Conservation (phyloP, 1,284 basidiomycete genomes). For the Moniliella sp. region DNA sequence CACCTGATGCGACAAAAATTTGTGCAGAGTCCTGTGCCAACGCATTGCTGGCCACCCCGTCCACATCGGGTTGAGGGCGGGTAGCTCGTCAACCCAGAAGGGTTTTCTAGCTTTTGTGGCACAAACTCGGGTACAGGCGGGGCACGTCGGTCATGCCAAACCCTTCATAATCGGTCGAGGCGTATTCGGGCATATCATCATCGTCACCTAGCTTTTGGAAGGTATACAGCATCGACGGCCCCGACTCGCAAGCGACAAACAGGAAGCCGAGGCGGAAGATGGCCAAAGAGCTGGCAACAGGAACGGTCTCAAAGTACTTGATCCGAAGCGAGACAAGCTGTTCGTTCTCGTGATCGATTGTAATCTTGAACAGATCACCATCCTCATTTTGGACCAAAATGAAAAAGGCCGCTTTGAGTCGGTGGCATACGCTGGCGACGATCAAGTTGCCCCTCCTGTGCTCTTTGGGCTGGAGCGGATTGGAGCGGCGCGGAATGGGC, state of each 20-base stretch:
- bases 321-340: slow-evolving; percentile 23
- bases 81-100: slow-evolving; percentile 19
- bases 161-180: slow-evolving; percentile 14
- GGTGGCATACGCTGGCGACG: slow-evolving; percentile 27
- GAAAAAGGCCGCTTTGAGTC: slow-evolving; percentile 31
- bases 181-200: slow-evolving; percentile 23
- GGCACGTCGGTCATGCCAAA: slow-evolving; percentile 9
- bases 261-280: slow-evolving; percentile 32
- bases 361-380: slow-evolving; percentile 32
- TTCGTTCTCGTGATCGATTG: slow-evolving; percentile 31
- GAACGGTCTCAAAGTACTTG: slow-evolving; percentile 33
- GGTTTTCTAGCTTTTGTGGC: slow-evolving; percentile 26
- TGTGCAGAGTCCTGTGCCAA: slow-evolving; percentile 22
- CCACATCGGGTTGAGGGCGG: slow-evolving; percentile 27
- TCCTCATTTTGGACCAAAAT: slow-evolving; percentile 28
- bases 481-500: slow-evolving; percentile 25
- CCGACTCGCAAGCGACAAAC: slow-evolving; percentile 25
- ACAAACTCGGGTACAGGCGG: slow-evolving; percentile 18
- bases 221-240: slow-evolving; percentile 23
- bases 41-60: slow-evolving; percentile 22
- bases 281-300: slow-evolving; percentile 17
- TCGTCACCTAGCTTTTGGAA: slow-evolving; percentile 33
- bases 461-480: slow-evolving; percentile 12
- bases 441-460: slow-evolving; percentile 20
- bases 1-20: slow-evolving; percentile 25